Evolutionary conservation across 805 yeast species (phyloP), one percentile per base, ranked within the genome.

Genomic region (Metschnikowia orientalis): DNA sequence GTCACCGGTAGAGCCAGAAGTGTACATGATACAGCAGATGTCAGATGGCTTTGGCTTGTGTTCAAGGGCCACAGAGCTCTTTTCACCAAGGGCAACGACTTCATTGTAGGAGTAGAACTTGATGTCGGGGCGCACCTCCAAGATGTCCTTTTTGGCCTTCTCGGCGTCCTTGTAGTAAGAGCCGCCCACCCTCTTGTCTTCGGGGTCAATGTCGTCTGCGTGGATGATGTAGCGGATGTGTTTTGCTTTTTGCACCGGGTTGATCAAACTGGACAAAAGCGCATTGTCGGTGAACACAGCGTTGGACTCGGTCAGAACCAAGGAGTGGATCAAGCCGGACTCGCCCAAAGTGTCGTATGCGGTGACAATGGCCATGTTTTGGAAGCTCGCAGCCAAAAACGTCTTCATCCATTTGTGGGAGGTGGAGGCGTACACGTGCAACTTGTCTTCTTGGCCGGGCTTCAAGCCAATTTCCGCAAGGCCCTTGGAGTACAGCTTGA

Each of bases 281-380:
- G 74, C 68, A 53, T 83, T 88, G 57, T 92, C 97, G 28, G 95
- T 83, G 61, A 82, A 87, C 39, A 92, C 69, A 14, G 81, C 95
- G 34, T 61, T 69, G 17, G 95, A 77, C 30, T 71, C 84, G 4
- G 97, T 87, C 63, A 89, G 85, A 24, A 73, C 70, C 53, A 92
- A 69, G 3, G 97, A 88, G 61, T 83, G 95, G 37, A 81, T 81
- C 53, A 89, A 71, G 15, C 95, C 95, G 22, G 73, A 71, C 60
- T 87, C 95, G 37, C 97, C 97, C 45, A 89, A 70, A 26, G 96
- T 87, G 59, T 89, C 97, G 60, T 92, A 92, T 23, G 98, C 97
- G 10, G 98, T 92, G 24, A 88, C 97, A 37, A 83, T 73, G 15
- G 97, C 84, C 40, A 92, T 80, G 30, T 73, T 63, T 60, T 87